phyloP scores from a whole-genome alignment of 2,329 filamentous ascomycete species.

The Pseudocercospora crystallina region DNA sequence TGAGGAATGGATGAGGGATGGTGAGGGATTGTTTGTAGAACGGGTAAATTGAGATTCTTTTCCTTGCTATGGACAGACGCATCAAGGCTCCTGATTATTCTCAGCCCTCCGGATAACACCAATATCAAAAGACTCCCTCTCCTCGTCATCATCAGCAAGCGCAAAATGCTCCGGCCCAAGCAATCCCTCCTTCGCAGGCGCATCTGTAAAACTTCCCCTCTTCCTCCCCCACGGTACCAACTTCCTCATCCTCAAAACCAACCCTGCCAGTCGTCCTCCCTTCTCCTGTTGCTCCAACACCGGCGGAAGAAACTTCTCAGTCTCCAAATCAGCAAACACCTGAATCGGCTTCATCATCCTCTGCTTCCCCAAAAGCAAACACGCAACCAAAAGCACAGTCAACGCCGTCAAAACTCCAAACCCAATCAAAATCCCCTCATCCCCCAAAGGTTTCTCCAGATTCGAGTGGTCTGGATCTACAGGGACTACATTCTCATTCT shows the following conservation, averaged over 20 bases:
- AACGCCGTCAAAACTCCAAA: slow-evolving; percentile 13
- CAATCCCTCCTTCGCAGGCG: slow-evolving; percentile 6
- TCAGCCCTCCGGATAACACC: too few relatives aligned
- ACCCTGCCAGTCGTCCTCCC: not conserved
- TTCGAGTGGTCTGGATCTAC: not conserved
- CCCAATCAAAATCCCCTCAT: slow-evolving; percentile 12
- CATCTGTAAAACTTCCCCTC: slow-evolving; percentile 5
- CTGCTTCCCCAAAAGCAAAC: slow-evolving; percentile 5
- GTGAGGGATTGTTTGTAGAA: too few relatives aligned
- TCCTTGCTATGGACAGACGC: not conserved
- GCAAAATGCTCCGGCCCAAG: not conserved
- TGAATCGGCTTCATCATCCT: not conserved
- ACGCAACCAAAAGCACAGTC: slow-evolving; percentile 11
- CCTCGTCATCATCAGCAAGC: too few relatives aligned
- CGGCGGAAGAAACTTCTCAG: not conserved
- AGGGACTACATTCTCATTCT: slow-evolving; percentile 2
- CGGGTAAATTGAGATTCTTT: not conserved
- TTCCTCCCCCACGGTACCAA: not conserved
- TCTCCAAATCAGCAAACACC: not conserved
- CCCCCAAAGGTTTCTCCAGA: slow-evolving; percentile 8
- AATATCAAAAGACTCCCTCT: too few relatives aligned
- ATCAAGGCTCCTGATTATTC: too few relatives aligned
- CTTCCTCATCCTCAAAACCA: not conserved
- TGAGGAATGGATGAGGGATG: too few relatives aligned
- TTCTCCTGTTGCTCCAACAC: not conserved